Conservation (phyloP, 768 basidiomycete species). For the Xerocomellus amylosporus region DNA sequence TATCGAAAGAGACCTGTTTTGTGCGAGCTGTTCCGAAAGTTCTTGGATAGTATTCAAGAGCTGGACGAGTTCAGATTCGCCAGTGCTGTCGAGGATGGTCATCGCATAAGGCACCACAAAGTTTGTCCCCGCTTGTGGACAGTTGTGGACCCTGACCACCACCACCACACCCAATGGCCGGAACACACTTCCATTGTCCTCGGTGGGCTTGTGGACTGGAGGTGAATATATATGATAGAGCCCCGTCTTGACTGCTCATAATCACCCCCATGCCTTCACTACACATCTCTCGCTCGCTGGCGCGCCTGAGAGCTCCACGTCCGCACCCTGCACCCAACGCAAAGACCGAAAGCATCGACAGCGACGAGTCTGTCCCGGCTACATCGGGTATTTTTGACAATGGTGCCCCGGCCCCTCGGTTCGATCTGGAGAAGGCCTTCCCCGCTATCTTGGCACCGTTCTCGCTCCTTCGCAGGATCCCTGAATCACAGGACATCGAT, state of each 20-base stretch:
- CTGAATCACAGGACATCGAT: slow-evolving; percentile 24
- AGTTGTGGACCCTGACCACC: not conserved
- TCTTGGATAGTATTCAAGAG: slow-evolving; percentile 71
- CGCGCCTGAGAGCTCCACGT: not conserved
- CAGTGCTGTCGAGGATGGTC: slow-evolving; percentile 52
- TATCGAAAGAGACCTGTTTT: slow-evolving; percentile 71
- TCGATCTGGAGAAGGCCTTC: slow-evolving; percentile 35
- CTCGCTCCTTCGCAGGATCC: slow-evolving; percentile 25
- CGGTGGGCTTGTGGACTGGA: slow-evolving; percentile 14
- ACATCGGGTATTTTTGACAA: slow-evolving; percentile 14
- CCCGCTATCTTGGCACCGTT: slow-evolving; percentile 35
- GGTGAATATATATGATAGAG: slow-evolving; percentile 1
- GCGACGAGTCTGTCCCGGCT: slow-evolving; percentile 26
- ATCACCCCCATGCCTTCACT: slow-evolving; percentile 9
- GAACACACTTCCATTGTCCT: slow-evolving; percentile 14
- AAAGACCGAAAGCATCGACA: slow-evolving; percentile 26
- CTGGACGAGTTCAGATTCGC: slow-evolving; percentile 59
- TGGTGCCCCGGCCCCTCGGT: slow-evolving; percentile 12
- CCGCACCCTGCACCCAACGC: not conserved
- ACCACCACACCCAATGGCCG: not conserved
- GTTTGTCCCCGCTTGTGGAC: slow-evolving; percentile 8
- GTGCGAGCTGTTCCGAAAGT: slow-evolving; percentile 78
- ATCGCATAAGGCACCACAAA: slow-evolving; percentile 29
- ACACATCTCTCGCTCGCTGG: slow-evolving; percentile 12
- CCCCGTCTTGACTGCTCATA: not conserved